Evolutionary conservation across 2,329 filamentous ascomycete genomes (phyloP), one percentile per base, ranked within the genome.

Genomic region (Coleophoma crateriformis): DNA sequence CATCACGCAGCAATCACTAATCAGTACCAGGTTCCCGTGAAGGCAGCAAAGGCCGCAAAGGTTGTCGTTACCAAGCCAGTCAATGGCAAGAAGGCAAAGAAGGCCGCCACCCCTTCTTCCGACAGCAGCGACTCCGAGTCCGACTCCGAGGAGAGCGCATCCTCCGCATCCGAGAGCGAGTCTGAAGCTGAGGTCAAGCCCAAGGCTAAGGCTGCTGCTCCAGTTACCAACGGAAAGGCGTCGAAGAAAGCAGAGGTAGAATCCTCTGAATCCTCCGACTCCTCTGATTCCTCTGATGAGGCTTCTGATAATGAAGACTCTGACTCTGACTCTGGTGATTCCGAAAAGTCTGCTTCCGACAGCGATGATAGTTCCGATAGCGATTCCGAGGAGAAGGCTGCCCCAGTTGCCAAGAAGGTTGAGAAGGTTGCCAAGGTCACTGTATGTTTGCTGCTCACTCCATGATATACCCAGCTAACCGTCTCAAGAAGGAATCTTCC

Each of bases 1-100:
- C 59, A 81, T 84, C 69, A 88, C 88, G 82, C 76, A 58, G 79
- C 79, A 57, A 76, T 88, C 62, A 79, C 78, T 72, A 90, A 90
- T 76, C 66, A 82, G 47, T 74, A 79, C 54, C 76, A 85, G 67
- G 78, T 77, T 57, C 70, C 82, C 64, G 85, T 82, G 71, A 71
- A 76, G 53, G 86, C 86, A 74, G 77, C 81, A 61, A 87, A 87
- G 76, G 75, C 82, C 56, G 65, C 80, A 50, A 82, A 82, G 60
- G 87, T 87, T 77, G 72, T 76, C 52, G 64, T 71, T 42, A 72
- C 77, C 51, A 71, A 67, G 45, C 66, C 65, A 35, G 68, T 66
- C 38, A 71, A 54, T 33, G 49, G 57, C 49, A 61, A 72, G 62
- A 73, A 73, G 60, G 64, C 66, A 41, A 76, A 78, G 72, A 77